A percentile compares a stretch with the other conserved stretches of the same genome.
Conservation (phyloP, 345 rosid genomes). For the Salix koriyanagi region DNA sequence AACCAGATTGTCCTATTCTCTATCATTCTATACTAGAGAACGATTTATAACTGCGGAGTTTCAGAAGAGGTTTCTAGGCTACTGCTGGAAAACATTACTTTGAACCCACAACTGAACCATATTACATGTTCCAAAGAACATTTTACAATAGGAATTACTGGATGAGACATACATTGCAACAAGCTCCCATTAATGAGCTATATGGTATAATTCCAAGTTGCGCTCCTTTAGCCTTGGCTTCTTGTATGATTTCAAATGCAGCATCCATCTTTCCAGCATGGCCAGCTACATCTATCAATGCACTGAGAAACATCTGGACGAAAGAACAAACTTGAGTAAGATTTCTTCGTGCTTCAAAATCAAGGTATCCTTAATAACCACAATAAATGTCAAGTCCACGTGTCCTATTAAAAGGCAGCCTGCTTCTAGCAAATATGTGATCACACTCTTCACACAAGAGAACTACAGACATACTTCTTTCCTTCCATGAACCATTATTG, state of each 20-base stretch:
- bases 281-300: conserved; percentile 81
- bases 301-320: conserved; percentile 80
- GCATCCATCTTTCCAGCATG: conserved; percentile 75
- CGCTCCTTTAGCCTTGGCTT: conserved; percentile 57
- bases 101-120: neutral
- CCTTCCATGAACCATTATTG: neutral
- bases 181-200: conserved; percentile 99
- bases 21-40: too few species aligned
- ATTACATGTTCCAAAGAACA: neutral
- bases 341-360: neutral
- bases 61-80: neutral
- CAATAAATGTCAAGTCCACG: neutral
- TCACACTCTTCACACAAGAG: neutral
- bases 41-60: neutral
- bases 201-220: conserved; percentile 68
- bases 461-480: neutral
- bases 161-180: conserved; percentile 71
- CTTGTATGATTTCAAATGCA: conserved; percentile 65
- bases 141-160: neutral
- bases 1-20: too few species aligned
- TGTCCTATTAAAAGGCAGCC: neutral
- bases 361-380: neutral
- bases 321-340: conserved; percentile 10
- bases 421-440: neutral
- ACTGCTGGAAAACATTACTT: conserved; percentile 1